Evolutionary conservation across 352 stramenopile genomes (phyloP).

Genomic region (Achlya hypogyna): DNA sequence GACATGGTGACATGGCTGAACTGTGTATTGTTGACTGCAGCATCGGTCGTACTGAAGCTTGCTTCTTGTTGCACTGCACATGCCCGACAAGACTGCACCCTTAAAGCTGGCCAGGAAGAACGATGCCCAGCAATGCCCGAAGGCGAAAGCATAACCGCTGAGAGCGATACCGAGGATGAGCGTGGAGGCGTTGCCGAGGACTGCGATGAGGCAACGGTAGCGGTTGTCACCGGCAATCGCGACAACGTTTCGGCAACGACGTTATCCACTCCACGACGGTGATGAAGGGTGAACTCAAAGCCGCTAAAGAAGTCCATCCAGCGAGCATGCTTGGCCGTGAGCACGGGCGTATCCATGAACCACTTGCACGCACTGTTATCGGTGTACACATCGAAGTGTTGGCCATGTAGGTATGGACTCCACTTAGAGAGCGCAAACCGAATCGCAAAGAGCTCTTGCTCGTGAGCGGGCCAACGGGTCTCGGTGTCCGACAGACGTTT

Average conservation of each 20-base stretch:
- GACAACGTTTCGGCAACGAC: constrained; percentile 17
- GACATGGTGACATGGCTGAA: too few species aligned
- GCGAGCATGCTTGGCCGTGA: constrained; percentile 17
- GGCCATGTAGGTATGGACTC: constrained; percentile 20
- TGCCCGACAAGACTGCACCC: too few species aligned
- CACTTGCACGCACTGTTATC: constrained; percentile 22
- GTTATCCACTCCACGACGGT: constrained; percentile 8
- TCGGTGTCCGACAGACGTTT: constrained; percentile 19
- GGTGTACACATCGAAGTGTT: constrained; percentile 20
- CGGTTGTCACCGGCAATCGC: too few species aligned
- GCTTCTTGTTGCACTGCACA: too few species aligned
- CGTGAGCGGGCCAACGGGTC: constrained; percentile 19
- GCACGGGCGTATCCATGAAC: constrained; percentile 17
- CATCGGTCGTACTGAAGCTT: too few species aligned
- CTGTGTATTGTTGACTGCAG: too few species aligned
- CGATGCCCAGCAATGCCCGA: neutral
- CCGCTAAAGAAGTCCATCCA: constrained; percentile 22
- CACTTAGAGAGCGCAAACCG: constrained; percentile 22
- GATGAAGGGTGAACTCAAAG: constrained; percentile 21
- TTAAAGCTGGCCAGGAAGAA: too few species aligned
- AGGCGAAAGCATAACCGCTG: too few species aligned
- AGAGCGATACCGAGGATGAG: too few species aligned
- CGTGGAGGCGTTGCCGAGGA: too few species aligned
- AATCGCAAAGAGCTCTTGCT: constrained; percentile 24
- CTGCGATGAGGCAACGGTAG: too few species aligned